Conservation (phyloP, 1,284 basidiomycete species). For the Trametes pubescens region DNA sequence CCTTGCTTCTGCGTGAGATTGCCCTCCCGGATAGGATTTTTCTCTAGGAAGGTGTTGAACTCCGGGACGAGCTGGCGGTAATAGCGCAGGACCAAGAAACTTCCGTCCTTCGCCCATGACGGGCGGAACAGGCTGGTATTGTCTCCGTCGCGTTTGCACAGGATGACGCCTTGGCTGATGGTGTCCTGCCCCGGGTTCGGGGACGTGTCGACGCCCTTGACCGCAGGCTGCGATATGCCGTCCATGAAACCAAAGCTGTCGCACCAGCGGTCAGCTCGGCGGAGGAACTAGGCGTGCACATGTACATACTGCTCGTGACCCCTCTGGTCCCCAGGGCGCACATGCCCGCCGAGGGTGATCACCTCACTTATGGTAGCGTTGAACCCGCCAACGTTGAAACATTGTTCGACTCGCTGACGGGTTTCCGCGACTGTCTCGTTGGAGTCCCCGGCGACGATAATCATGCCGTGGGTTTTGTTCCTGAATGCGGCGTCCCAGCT, state of each 20-base stretch:
- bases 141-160: conserved; percentile 45
- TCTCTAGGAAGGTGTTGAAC: neutral
- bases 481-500: conserved; percentile 47
- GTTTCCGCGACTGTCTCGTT: conserved; percentile 26
- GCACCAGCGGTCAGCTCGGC: neutral
- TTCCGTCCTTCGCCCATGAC: neutral
- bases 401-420: conserved; percentile 17
- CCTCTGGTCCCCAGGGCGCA: conserved; percentile 44
- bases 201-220: conserved; percentile 44
- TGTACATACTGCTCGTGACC: conserved; percentile 46
- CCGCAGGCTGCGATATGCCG: conserved; percentile 50
- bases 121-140: neutral
- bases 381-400: conserved; percentile 30
- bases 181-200: conserved; percentile 47
- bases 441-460: conserved; percentile 46
- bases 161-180: conserved; percentile 44
- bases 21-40: neutral
- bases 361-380: conserved; percentile 43
- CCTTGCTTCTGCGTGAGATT: neutral
- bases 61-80: neutral
- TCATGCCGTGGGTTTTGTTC: conserved; percentile 46
- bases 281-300: neutral
- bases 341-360: conserved; percentile 40
- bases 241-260: conserved; percentile 50
- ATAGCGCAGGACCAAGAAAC: neutral